Evolutionary conservation across 805 yeast species (phyloP), one percentile per base, ranked within the genome.

Genomic region (Candida cerambycidarum): DNA sequence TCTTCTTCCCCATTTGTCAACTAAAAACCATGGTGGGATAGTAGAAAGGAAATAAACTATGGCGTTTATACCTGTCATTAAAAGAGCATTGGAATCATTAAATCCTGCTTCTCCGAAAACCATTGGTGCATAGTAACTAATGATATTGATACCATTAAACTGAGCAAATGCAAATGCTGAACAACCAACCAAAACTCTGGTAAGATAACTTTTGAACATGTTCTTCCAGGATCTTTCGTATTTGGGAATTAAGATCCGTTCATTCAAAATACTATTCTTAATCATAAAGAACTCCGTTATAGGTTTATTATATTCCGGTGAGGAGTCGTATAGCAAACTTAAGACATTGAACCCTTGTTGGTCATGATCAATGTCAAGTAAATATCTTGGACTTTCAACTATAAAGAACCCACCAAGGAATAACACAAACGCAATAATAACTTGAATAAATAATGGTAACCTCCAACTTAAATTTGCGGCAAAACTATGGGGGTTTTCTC

Each of bases 351-450:
- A 75, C 4, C 81, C 82, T 45, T 74, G 73, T 40, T 73, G 77
- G 47, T 83, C 88, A 50, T 74, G 78, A 57, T 89, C 96, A 47
- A 84, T 83, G 59, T 86, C 90, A 28, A 90, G 66, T 40, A 90
- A 69, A 96, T 96, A 89, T 51, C 96, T 73, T 4, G 97, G 97
- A 38, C 90, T 82, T 56, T 89, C 97, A 4, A 87, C 89, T 29
- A 90, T 80, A 45, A 85, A 71, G 41, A 82, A 78, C 1, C 95
- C 83, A 3, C 97, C 97, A 3, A 78, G 50, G 21, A 81, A 80
- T 19, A 89, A 67, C 4, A 83, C 65, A 2, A 75, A 46, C 0
- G 96, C 96, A 57, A 90, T 81, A 3, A 83, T 56, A 39, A 86
- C 84, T 60, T 89, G 96, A 38, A 86, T 66, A 42, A 83, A 77